These are phyloP conservation scores for Geotrichum carabidarum DNA, from an alignment of 1,139 yeast species.

Conservation along the genomic window DNA sequence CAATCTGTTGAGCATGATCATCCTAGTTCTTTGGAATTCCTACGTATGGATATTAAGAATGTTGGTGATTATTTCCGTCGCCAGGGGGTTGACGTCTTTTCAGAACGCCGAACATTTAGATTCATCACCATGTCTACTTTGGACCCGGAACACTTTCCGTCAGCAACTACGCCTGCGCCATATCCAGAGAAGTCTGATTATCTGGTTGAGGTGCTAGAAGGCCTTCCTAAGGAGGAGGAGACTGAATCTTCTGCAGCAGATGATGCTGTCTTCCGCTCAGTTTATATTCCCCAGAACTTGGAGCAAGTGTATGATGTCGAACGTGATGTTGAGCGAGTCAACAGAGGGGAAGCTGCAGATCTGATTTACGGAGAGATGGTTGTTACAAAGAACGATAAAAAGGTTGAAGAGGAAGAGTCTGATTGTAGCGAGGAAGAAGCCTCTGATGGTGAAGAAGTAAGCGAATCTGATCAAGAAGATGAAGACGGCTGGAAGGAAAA, in stretches of 20 bases:
- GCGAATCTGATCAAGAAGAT: constrained; percentile 39
- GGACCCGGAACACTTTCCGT: constrained; percentile 17
- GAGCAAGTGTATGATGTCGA: constrained; percentile 53
- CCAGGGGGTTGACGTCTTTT: constrained; percentile 67
- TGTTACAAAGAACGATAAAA: constrained; percentile 24
- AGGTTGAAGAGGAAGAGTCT: constrained; percentile 27
- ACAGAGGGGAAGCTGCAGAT: constrained; percentile 75
- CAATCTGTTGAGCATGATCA: constrained; percentile 98
- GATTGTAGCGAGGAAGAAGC: constrained; percentile 38
- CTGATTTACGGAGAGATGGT: constrained; percentile 45
- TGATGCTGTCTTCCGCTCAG: constrained; percentile 82
- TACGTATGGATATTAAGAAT: constrained; percentile 95
- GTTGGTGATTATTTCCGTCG: constrained; percentile 81
- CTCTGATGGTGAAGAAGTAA: constrained; percentile 39
- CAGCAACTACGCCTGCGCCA: constrained; percentile 34
- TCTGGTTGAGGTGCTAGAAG: constrained; percentile 32
- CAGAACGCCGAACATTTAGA: constrained; percentile 76
- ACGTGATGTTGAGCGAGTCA: constrained; percentile 77
- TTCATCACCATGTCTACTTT: constrained; percentile 47
- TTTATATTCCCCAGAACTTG: constrained; percentile 70
- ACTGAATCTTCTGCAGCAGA: constrained; percentile 53
- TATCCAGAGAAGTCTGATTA: constrained; percentile 23
- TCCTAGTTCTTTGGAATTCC: constrained; percentile 90
- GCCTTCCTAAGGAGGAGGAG: constrained; percentile 36
- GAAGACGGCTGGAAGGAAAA: constrained; percentile 46